These are phyloP conservation scores for Lipomyces sp. DNA, from an alignment of 805 yeast species.

Conservation along the genomic window DNA sequence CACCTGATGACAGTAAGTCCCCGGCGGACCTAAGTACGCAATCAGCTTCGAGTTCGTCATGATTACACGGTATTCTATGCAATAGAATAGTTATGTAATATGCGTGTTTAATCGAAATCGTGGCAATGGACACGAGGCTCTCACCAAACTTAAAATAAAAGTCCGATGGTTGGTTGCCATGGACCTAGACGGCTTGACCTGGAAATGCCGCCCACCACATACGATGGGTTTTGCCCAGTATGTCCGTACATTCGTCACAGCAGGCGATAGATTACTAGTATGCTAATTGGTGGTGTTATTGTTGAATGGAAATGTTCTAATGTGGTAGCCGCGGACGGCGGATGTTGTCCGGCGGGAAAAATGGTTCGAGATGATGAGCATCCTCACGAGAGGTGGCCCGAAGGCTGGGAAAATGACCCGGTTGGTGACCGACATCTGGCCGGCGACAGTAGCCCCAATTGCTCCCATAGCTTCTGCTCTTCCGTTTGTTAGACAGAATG, in stretches of 20 bases:
- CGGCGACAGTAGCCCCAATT: background rate
- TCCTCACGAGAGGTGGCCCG: background rate
- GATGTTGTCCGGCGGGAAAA: background rate
- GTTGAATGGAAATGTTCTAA: background rate
- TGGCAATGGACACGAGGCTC: background rate
- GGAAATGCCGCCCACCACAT: background rate
- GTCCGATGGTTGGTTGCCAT: background rate
- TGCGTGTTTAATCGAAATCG: background rate
- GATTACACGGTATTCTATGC: background rate
- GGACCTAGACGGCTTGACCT: background rate
- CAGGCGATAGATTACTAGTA: background rate
- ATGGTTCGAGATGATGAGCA: background rate
- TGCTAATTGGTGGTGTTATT: background rate
- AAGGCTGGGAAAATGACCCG: background rate
- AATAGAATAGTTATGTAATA: background rate
- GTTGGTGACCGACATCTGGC: background rate
- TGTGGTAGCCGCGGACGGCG: background rate
- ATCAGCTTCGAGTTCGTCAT: constrained; percentile 10
- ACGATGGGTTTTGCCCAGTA: background rate
- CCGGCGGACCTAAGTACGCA: constrained; percentile 79
- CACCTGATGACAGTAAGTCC: constrained; percentile 91
- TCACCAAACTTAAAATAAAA: background rate
- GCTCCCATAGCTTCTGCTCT: background rate
- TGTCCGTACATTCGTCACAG: background rate
- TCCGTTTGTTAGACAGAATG: background rate